Base-by-base conservation (phyloP, 108 stramenopile genomes). In the Fragilariopsis cylindrus region DNA sequence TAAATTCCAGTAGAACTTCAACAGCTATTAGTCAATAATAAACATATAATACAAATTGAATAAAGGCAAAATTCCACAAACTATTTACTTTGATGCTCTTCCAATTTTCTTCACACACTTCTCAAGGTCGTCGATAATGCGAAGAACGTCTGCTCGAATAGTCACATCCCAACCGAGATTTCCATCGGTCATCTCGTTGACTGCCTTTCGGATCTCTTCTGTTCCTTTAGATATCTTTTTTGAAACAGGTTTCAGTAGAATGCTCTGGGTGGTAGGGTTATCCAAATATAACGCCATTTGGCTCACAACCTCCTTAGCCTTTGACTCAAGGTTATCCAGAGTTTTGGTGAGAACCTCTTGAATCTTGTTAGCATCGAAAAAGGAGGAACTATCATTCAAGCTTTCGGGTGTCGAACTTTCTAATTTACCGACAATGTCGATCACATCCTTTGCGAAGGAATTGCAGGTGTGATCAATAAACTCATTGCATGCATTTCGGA, bases 391-490 rank as follows among this genome's bases (percentile, higher is more conserved):
- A 30, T 30, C 30, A 30, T 73, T 75, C 48, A 75, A 63, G 3
- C 79, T 50, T 63, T 79, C 82, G 15, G 77, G 76, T 57, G 53
- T 63, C 5, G 45, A 13, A 21, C 41, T 48, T 44, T 60, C 48
- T n/a, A 70, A 46, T 19, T 68, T 56, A 57, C 83, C 87, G 1
- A 90, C 81, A 50, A 91, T 81, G 2, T 66, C 63, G 54, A 90
- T 65, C 53, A 95, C 78, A 13, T 85, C 86, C 1, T 80, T 76
- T 15, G 90, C 83, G 8, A 93, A 43, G 5, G 76, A 75, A 19
- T 83, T 65, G 8, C 85, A 89, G 7, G 89, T 92, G 72, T 95
- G 92, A 30, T 91, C 94, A 78, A 95, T 95, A 58, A 95, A 95
- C 56, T 85, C 92, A 75, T 95, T 92, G 70, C 94, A 95, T 15